Conservation (phyloP, 2,329 filamentous ascomycete species). For the Ceratocystis papillata region DNA sequence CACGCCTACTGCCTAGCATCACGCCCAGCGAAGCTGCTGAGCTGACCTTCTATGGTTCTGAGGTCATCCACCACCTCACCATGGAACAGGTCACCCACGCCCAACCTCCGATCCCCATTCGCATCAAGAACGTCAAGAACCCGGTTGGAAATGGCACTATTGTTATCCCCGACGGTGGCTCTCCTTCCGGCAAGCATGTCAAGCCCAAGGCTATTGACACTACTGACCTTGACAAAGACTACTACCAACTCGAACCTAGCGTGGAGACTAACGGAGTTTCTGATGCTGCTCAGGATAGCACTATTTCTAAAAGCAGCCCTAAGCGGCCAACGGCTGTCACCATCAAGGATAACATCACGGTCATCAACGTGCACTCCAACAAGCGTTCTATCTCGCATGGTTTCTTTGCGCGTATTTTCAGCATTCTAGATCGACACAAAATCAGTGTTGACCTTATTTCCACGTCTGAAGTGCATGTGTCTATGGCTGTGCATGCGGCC, state of each 20-base stretch:
- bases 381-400: conserved; percentile 92
- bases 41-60: conserved; percentile 84
- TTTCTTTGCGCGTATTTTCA: conserved; percentile 90
- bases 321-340: conserved; percentile 82
- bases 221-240: background rate
- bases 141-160: conserved; percentile 67
- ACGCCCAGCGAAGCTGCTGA: conserved; percentile 93
- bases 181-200: conserved; percentile 35
- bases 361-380: conserved; percentile 97
- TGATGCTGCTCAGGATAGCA: background rate
- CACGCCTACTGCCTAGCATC: conserved; percentile 75
- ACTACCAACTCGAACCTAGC: background rate
- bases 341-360: conserved; percentile 92
- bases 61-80: conserved; percentile 96
- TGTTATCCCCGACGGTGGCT: conserved; percentile 62
- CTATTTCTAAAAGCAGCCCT: conserved; percentile 46
- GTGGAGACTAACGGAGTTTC: background rate
- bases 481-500: conserved; percentile 86
- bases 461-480: conserved; percentile 92
- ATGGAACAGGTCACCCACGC: conserved; percentile 93
- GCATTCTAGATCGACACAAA: conserved; percentile 73
- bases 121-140: conserved; percentile 89
- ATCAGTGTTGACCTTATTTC: conserved; percentile 94
- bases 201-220: conserved; percentile 41
- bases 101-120: conserved; percentile 66